phyloP scores from a whole-genome alignment of 768 basidiomycete genomes.

The Xerocomellus amylosporus region DNA sequence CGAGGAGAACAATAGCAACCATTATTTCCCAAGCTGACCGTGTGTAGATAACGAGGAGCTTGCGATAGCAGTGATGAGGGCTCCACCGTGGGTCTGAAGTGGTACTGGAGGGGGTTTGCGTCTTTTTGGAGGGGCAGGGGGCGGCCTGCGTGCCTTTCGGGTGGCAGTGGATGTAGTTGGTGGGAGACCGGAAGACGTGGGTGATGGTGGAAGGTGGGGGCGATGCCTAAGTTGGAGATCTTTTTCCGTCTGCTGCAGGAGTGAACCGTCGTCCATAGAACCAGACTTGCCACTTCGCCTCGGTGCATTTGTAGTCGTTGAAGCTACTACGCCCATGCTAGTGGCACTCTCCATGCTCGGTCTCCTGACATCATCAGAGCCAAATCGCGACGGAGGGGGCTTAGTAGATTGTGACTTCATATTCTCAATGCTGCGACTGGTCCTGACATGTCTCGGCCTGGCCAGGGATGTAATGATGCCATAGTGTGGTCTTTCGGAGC shows the following conservation, averaged over 20 bases:
- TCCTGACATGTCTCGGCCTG: conserved; percentile 49
- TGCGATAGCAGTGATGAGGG: conserved; percentile 59
- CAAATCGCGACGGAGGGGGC: conserved; percentile 32
- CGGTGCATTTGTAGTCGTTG: conserved; percentile 15
- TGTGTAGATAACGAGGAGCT: conserved; percentile 32
- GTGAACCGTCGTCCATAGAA: conserved; percentile 27
- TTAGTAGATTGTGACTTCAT: conserved; percentile 36
- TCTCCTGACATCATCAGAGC: conserved; percentile 38
- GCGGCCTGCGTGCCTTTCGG: conserved; percentile 45
- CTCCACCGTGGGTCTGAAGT: conserved; percentile 46
- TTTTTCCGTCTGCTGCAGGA: conserved; percentile 19
- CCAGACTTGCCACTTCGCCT: conserved; percentile 27
- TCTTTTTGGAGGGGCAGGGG: conserved; percentile 66
- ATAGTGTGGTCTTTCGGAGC: conserved; percentile 17
- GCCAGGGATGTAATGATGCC: conserved; percentile 20
- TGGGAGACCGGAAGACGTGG: conserved; percentile 17
- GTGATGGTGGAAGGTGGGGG: conserved; percentile 17
- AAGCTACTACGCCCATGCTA: conserved; percentile 30
- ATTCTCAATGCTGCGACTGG: conserved; percentile 66
- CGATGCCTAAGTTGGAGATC: conserved; percentile 15
- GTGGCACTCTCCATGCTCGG: conserved; percentile 39
- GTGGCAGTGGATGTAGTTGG: conserved; percentile 18
- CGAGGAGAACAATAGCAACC: conserved; percentile 1
- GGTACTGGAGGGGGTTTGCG: conserved; percentile 74
- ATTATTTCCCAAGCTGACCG: conserved; percentile 19